A percentile compares a stretch with the other conserved stretches of the same genome.
Evolutionary conservation across 1,139 yeast species (phyloP).

Genomic region (Yamadazyma atlantica): DNA sequence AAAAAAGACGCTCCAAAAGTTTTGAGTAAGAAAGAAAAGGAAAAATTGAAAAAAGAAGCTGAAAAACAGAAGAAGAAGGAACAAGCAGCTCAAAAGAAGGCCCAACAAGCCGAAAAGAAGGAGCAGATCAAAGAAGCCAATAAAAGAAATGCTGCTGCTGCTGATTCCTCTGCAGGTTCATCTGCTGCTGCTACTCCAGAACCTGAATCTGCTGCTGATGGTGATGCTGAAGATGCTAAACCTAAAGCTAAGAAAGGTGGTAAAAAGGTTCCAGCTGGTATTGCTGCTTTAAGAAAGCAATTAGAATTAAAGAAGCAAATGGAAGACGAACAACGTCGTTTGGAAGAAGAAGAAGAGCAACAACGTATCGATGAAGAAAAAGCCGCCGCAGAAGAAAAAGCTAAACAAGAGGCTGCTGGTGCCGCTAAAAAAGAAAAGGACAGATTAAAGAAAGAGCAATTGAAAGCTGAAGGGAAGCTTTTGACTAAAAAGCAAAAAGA

Average conservation of each 20-base stretch:
- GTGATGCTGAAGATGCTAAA: slow-evolving; percentile 25
- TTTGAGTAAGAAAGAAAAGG: slow-evolving; percentile 95
- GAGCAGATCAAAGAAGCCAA: slow-evolving; percentile 65
- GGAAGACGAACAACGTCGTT: slow-evolving; percentile 67
- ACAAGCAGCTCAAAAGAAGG: slow-evolving; percentile 81
- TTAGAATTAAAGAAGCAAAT: slow-evolving; percentile 81
- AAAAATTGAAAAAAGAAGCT: slow-evolving; percentile 93
- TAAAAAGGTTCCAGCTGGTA: slow-evolving; percentile 74
- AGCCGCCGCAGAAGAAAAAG: slow-evolving; percentile 61
- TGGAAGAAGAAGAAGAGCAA: slow-evolving; percentile 71
- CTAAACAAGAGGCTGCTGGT: slow-evolving; percentile 66
- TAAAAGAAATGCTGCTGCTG: slow-evolving; percentile 53
- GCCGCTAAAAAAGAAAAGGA: slow-evolving; percentile 81
- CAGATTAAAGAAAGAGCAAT: slow-evolving; percentile 71
- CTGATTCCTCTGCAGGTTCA: slow-evolving; percentile 30
- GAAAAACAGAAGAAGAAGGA: slow-evolving; percentile 95
- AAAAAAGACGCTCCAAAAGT: slow-evolving; percentile 57
- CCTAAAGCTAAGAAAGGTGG: slow-evolving; percentile 53
- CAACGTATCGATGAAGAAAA: slow-evolving; percentile 62
- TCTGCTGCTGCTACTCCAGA: slow-evolving; percentile 33
- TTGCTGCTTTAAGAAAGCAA: slow-evolving; percentile 81
- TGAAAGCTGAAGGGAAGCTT: slow-evolving; percentile 90
- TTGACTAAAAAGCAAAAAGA: slow-evolving; percentile 93
- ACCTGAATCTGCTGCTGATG: slow-evolving; percentile 27
- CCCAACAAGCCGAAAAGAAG: slow-evolving; percentile 58